These are phyloP conservation scores for Aspergillus pseudoterreus DNA, from an alignment of 2,329 filamentous ascomycete genomes.

Conservation along the genomic window DNA sequence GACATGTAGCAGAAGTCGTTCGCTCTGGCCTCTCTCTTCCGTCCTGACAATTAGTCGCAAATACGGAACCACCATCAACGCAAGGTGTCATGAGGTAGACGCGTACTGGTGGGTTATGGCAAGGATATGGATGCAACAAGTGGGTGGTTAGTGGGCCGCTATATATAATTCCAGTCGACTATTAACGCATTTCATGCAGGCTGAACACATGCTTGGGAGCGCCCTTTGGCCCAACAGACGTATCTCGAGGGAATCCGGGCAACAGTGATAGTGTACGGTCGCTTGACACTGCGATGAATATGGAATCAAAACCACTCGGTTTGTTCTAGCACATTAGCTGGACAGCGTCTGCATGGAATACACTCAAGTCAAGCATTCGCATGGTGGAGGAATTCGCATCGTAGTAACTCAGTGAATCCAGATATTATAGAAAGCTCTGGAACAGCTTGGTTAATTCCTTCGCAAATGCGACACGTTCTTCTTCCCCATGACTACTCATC, in stretches of 20 bases:
- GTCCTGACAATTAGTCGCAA: too few relatives aligned
- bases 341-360: constrained; percentile 70
- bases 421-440: too few relatives aligned
- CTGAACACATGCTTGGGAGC: neutral
- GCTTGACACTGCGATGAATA: constrained; percentile 72
- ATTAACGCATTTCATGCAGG: neutral
- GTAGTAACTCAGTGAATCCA: too few relatives aligned
- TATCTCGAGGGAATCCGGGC: constrained; percentile 23
- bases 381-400: constrained; percentile 27
- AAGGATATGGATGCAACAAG: constrained; percentile 33
- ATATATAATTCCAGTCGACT: neutral
- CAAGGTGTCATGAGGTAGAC: constrained; percentile 8
- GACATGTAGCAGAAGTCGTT: too few relatives aligned
- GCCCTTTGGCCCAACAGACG: neutral
- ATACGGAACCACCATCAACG: neutral
- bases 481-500: too few relatives aligned
- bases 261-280: constrained; percentile 59
- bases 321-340: constrained; percentile 65
- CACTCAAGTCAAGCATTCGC: constrained; percentile 60
- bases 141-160: constrained; percentile 17
- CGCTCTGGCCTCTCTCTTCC: too few relatives aligned
- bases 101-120: constrained; percentile 27
- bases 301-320: constrained; percentile 65
- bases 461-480: too few relatives aligned
- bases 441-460: too few relatives aligned